These are phyloP conservation scores for Musa itinerans DNA, from an alignment of 176 grass and related monocot genomes.

Conservation along the genomic window DNA sequence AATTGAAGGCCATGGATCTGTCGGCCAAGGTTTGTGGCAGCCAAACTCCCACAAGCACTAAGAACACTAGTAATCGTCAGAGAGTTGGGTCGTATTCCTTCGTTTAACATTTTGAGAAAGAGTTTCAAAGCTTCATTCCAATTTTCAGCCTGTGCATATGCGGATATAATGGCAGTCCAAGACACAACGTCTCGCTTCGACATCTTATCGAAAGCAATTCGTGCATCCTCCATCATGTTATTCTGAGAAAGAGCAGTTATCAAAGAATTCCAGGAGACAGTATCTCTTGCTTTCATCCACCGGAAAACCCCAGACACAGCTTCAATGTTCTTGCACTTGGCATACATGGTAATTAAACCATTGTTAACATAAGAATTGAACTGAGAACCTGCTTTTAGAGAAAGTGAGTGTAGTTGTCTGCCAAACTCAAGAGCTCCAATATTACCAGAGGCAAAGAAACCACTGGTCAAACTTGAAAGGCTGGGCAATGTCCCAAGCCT, in stretches of 20 bases:
- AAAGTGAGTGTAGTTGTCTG: slow-evolving; percentile 13
- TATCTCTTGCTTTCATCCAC: slow-evolving; percentile 25
- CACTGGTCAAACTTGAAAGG: slow-evolving; percentile 24
- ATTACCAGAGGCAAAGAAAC: slow-evolving; percentile 24
- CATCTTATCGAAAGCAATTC: slow-evolving; percentile 24
- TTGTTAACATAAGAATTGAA: slow-evolving; percentile 26
- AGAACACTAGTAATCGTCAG: slow-evolving; percentile 11
- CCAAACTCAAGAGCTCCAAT: slow-evolving; percentile 25
- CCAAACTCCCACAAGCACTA: slow-evolving; percentile 4
- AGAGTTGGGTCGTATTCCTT: background rate
- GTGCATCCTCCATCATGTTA: slow-evolving; percentile 17
- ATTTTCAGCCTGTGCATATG: slow-evolving; percentile 13
- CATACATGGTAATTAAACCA: slow-evolving; percentile 27
- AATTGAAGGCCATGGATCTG: slow-evolving; percentile 1
- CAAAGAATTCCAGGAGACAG: slow-evolving; percentile 26
- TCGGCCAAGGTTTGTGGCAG: slow-evolving; percentile 1
- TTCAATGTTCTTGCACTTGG: slow-evolving; percentile 25
- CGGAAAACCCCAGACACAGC: slow-evolving; percentile 15
- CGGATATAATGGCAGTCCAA: slow-evolving; percentile 23
- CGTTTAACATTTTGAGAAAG: slow-evolving; percentile 7
- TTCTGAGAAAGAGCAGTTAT: slow-evolving; percentile 17
- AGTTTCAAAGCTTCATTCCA: slow-evolving; percentile 17
- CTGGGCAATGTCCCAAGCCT: slow-evolving; percentile 15
- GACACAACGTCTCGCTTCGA: slow-evolving; percentile 12
- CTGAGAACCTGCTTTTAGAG: slow-evolving; percentile 22